Evolutionary conservation across 352 stramenopile species (phyloP).

Genomic region (Pythium brachiatum): DNA sequence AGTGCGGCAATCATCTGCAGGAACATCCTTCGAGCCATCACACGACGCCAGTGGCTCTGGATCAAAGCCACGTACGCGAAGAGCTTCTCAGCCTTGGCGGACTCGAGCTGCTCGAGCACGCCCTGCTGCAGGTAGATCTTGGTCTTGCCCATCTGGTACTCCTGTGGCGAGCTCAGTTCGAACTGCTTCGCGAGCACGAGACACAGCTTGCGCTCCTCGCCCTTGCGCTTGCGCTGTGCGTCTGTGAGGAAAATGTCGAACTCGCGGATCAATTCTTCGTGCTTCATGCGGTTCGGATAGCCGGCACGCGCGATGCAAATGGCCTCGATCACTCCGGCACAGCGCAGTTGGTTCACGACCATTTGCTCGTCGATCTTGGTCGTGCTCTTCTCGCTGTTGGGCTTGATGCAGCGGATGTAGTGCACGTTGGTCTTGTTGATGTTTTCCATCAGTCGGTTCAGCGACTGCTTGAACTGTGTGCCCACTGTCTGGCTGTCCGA

Average conservation of each 20-base stretch:
- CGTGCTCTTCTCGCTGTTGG: slow-evolving; percentile 71
- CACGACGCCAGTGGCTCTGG: slow-evolving; percentile 59
- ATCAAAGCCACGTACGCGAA: slow-evolving; percentile 62
- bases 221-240: slow-evolving; percentile 27
- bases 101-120: slow-evolving; percentile 69
- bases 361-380: slow-evolving; percentile 60
- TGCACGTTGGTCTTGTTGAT: slow-evolving; percentile 74
- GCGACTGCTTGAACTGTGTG: slow-evolving; percentile 78
- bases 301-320: slow-evolving; percentile 72
- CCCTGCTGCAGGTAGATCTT: slow-evolving; percentile 89
- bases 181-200: slow-evolving; percentile 57
- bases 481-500: slow-evolving; percentile 49
- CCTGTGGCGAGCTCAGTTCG: slow-evolving; percentile 50
- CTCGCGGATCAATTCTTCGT: slow-evolving; percentile 64
- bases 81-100: slow-evolving; percentile 58
- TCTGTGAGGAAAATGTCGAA: slow-evolving; percentile 70
- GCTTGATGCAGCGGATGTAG: slow-evolving; percentile 87
- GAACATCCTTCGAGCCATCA: slow-evolving; percentile 38
- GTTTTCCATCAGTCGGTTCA: slow-evolving; percentile 66
- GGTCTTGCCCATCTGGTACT: slow-evolving; percentile 80
- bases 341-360: slow-evolving; percentile 78
- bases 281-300: slow-evolving; percentile 77
- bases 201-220: slow-evolving; percentile 39
- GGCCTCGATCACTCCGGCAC: slow-evolving; percentile 77
- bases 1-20: slow-evolving; percentile 35